Base-by-base conservation (phyloP, 2,329 filamentous ascomycete species). In the Monosporascus ibericus region DNA sequence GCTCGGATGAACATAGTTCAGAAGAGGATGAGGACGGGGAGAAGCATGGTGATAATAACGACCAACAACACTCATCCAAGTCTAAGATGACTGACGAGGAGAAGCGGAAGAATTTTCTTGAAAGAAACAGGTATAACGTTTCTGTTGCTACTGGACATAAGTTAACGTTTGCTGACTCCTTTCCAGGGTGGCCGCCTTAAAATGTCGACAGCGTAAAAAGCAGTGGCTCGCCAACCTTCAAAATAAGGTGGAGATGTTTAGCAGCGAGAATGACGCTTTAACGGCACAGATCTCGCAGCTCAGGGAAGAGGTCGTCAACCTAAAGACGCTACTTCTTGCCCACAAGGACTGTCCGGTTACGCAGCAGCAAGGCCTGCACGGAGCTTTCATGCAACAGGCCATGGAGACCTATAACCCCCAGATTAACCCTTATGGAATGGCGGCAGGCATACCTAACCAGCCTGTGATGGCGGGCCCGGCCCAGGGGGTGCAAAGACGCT, bases 171-270 rank as follows among this genome's bases (percentile, higher is more conserved):
- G 20, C 60, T 70, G 63, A 69, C 54, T 34, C 5, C 40, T 11
- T 14, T 48, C 40, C n/a, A 96, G 94, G 67, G 91, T 99, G 59
- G 94, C 94, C 57, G 94, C 94, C 3, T 78, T 99, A 54, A 99
- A 99, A 68, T 99, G 94, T 71, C 87, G 94, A 55, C 94, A 99
- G 70, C 84, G 94, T 20, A 99, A 99, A 79, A 99, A 99, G 79
- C 94, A 97, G 68, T 99, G 94, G 94, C 81, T 97, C 53, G 88
- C 89, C 34, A 97, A 96, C 61, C 79, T 99, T 1, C 94, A 99
- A 70, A 83, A 84, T 52, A 97, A 97, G 71, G 92, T 97, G 17
- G 94, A 99, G 69, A 79, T 95, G 60, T 97, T 91, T 66, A 92
- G 87, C 57, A 86, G 80, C 1, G 94, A 99, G 71, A 97, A 97